phyloP scores from a whole-genome alignment of 306 rosid genomes.

The Urtica urens region DNA sequence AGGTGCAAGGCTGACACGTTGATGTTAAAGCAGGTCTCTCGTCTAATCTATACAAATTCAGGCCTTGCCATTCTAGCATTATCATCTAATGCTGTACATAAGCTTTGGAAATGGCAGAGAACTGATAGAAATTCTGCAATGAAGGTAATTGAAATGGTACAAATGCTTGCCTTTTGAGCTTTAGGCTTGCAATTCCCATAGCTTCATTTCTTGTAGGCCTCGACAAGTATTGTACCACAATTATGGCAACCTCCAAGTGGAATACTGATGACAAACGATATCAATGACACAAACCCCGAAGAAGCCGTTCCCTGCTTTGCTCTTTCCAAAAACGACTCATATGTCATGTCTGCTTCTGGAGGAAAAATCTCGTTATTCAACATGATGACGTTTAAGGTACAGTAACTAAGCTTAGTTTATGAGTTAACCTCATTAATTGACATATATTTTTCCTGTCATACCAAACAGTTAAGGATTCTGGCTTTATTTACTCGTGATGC shows the following conservation, averaged over 20 bases:
- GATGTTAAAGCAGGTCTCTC: conserved; percentile 61
- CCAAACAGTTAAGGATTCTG: too few species aligned
- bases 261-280: conserved; percentile 94
- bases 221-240: conserved; percentile 63
- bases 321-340: conserved; percentile 92
- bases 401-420: too few species aligned
- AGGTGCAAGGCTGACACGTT: conserved; percentile 12
- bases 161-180: conserved; percentile 9
- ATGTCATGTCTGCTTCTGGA: conserved; percentile 98
- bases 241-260: conserved; percentile 98
- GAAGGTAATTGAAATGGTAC: too few species aligned
- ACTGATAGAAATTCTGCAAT: conserved; percentile 50
- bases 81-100: conserved; percentile 96
- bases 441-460: too few species aligned
- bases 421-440: too few species aligned
- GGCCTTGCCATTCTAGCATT: conserved; percentile 86
- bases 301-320: conserved; percentile 97
- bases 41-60: conserved; percentile 90
- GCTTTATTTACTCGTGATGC: too few species aligned
- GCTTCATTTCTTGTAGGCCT: conserved; percentile 44
- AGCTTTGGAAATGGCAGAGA: conserved; percentile 99
- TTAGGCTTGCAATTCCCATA: conserved; percentile 23
- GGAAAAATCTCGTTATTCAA: conserved; percentile 97
- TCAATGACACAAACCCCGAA: conserved; percentile 80
- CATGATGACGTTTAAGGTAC: conserved; percentile 99